These are phyloP conservation scores for Triangularia verruculosa DNA, from an alignment of 2,329 filamentous ascomycete species.

Conservation along the genomic window DNA sequence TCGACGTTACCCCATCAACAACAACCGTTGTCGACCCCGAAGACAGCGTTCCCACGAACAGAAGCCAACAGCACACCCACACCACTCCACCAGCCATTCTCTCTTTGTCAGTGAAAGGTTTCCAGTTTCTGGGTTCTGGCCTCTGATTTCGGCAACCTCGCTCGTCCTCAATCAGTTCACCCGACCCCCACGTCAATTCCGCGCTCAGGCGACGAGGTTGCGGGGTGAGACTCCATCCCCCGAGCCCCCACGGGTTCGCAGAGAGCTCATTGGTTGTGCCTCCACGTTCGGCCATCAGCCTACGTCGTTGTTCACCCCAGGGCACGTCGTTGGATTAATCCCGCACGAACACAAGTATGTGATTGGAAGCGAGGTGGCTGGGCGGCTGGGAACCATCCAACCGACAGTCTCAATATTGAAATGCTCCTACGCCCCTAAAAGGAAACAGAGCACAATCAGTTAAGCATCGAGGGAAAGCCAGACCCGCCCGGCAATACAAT, in stretches of 20 bases:
- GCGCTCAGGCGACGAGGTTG: background rate
- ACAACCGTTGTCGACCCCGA: background rate
- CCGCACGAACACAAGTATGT: background rate
- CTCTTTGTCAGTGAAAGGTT: too few species aligned
- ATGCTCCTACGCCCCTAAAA: background rate
- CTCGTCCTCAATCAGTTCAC: background rate
- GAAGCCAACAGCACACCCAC: background rate
- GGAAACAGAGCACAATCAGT: background rate
- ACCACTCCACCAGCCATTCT: background rate
- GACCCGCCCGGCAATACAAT: background rate
- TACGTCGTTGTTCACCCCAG: background rate
- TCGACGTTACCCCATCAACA: background rate
- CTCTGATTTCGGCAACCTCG: background rate
- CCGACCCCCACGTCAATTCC: slow-evolving; percentile 4
- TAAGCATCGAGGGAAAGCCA: too few species aligned
- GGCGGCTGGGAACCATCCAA: background rate
- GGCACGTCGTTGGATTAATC: slow-evolving; percentile 3
- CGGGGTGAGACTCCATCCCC: slow-evolving; percentile 7
- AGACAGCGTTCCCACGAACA: background rate
- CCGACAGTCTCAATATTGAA: background rate
- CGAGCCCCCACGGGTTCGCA: background rate
- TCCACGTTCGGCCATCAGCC: slow-evolving; percentile 2
- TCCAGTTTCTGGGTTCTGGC: background rate
- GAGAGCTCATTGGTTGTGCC: background rate
- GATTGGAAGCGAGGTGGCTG: slow-evolving; percentile 1